phyloP scores from a whole-genome alignment of 768 basidiomycete species.

The Saitozyma podzolica region DNA sequence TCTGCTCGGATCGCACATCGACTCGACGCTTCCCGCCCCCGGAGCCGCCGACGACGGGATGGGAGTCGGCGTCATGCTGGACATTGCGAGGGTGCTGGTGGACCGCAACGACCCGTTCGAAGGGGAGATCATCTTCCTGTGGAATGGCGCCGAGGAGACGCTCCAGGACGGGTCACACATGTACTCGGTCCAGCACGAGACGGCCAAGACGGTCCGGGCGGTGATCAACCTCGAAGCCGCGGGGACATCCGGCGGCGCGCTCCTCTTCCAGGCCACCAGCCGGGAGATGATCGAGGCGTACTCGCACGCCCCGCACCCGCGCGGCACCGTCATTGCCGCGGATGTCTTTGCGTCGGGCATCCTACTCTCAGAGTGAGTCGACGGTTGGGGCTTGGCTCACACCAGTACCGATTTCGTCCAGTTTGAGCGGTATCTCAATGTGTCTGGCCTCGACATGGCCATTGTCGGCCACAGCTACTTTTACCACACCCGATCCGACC shows the following conservation, averaged over 20 bases:
- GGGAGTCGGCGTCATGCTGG: slow-evolving; percentile 87
- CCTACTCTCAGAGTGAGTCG: slow-evolving; percentile 74
- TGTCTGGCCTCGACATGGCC: slow-evolving; percentile 91
- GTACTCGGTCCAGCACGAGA: slow-evolving; percentile 82
- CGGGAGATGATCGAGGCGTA: slow-evolving; percentile 93
- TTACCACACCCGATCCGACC: slow-evolving; percentile 82
- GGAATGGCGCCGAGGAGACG: slow-evolving; percentile 93
- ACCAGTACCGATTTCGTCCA: slow-evolving; percentile 90
- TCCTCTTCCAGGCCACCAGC: slow-evolving; percentile 94
- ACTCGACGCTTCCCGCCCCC: slow-evolving; percentile 84
- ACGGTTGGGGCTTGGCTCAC: slow-evolving; percentile 38
- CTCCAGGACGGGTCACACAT: slow-evolving; percentile 93
- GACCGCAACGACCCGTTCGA: slow-evolving; percentile 68
- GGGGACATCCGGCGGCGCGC: slow-evolving; percentile 79
- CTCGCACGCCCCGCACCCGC: slow-evolving; percentile 78
- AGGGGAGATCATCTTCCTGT: slow-evolving; percentile 83
- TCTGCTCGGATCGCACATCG: slow-evolving; percentile 84
- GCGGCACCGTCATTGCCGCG: slow-evolving; percentile 83
- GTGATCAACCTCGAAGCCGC: slow-evolving; percentile 92
- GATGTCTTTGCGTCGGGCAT: slow-evolving; percentile 92
- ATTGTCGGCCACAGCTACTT: slow-evolving; percentile 67
- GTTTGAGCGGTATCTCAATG: slow-evolving; percentile 83
- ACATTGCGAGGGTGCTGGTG: slow-evolving; percentile 75
- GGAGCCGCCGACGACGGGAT: slow-evolving; percentile 66
- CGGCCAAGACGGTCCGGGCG: slow-evolving; percentile 74